Percentiles rank a stretch among this genome's conserved stretches.
Conservation (phyloP, 140 eudicot genomes). For the Anethum foeniculum region DNA sequence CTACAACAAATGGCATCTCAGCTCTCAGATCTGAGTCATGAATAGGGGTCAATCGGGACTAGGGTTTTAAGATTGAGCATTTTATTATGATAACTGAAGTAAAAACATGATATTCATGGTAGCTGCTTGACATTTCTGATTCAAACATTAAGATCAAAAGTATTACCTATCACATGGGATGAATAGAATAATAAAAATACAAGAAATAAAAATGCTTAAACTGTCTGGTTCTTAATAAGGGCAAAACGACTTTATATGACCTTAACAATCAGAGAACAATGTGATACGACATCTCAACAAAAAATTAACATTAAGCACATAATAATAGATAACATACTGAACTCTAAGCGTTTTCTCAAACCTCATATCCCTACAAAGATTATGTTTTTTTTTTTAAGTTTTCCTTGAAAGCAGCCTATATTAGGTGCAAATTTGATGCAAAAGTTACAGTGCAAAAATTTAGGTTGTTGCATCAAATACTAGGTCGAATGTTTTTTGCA, state of each 20-base stretch:
- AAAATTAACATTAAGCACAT: not conserved
- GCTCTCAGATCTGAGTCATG: not conserved
- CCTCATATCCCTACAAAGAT: not conserved
- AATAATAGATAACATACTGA: not conserved
- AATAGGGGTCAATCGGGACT: not conserved
- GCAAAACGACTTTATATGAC: not conserved
- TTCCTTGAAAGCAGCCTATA: not conserved
- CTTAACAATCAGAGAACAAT: not conserved
- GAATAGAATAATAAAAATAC: not conserved
- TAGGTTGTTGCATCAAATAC: not conserved
- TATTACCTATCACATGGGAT: not conserved
- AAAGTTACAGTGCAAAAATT: not conserved
- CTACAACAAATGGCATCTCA: not conserved
- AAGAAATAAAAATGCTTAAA: not conserved
- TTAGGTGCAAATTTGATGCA: not conserved
- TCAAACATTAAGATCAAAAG: not conserved
- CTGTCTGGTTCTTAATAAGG: not conserved
- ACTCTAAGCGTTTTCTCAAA: not conserved
- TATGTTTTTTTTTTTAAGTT: not conserved
- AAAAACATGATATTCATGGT: not conserved
- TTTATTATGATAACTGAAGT: not conserved
- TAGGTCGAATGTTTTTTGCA: no score
- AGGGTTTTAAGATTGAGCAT: not conserved
- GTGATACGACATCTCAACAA: not conserved
- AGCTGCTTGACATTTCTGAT: not conserved